These are phyloP conservation scores for Lactarius evosmus DNA, from an alignment of 768 basidiomycete species.

Conservation along the genomic window DNA sequence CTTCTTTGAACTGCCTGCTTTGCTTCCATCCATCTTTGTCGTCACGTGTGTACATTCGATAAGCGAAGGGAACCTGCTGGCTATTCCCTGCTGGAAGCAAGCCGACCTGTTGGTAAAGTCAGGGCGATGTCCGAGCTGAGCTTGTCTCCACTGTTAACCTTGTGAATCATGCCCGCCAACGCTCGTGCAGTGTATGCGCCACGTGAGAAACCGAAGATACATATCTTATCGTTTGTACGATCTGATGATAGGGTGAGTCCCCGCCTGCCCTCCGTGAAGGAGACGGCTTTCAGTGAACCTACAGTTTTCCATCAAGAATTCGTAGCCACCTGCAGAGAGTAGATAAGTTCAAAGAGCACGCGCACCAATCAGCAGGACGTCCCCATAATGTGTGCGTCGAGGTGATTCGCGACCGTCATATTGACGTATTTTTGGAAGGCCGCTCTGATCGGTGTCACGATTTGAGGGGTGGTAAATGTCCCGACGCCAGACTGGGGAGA, in stretches of 20 bases:
- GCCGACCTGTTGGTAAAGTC: slow-evolving; percentile 47
- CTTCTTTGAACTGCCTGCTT: slow-evolving; percentile 66
- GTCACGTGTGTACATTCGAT: slow-evolving; percentile 64
- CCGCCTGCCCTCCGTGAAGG: neutral
- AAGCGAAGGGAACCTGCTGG: slow-evolving; percentile 77
- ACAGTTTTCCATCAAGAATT: slow-evolving; percentile 79
- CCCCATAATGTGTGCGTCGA: slow-evolving; percentile 72
- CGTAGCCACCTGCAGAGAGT: slow-evolving; percentile 56
- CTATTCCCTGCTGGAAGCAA: slow-evolving; percentile 66
- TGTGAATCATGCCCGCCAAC: slow-evolving; percentile 72
- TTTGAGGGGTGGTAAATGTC: slow-evolving; percentile 61
- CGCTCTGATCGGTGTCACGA: slow-evolving; percentile 57
- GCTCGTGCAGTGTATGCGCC: slow-evolving; percentile 71
- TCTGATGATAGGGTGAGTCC: slow-evolving; percentile 38
- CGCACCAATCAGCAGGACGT: slow-evolving; percentile 17
- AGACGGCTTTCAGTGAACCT: slow-evolving; percentile 19
- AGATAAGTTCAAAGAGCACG: neutral
- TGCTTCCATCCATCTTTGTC: slow-evolving; percentile 60
- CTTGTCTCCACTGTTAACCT: slow-evolving; percentile 36
- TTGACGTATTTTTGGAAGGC: slow-evolving; percentile 56
- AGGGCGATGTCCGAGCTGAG: neutral
- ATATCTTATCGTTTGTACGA: slow-evolving; percentile 67
- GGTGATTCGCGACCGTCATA: slow-evolving; percentile 56
- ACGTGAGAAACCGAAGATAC: slow-evolving; percentile 77
- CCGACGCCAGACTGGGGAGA: slow-evolving; percentile 61